Percentiles rank a stretch among this genome's conserved stretches.
phyloP scores from a whole-genome alignment of 129 eudicot genomes.

The Kitagawia praeruptora region DNA sequence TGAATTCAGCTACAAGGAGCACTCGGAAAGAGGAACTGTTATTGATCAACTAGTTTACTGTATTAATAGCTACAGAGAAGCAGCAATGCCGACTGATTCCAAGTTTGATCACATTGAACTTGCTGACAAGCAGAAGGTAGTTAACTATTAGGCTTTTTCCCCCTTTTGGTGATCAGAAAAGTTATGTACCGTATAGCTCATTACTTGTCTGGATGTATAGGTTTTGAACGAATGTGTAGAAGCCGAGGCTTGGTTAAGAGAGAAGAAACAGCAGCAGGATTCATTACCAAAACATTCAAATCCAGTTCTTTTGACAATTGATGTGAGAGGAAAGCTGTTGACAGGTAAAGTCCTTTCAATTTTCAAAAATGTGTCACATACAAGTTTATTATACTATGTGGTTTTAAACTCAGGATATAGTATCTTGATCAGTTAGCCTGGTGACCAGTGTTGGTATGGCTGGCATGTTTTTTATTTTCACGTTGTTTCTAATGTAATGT shows the following conservation, averaged over 20 bases:
- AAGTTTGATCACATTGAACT: constrained; percentile 86
- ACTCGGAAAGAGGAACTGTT: constrained; percentile 50
- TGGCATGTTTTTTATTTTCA: too few species aligned
- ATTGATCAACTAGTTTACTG: constrained; percentile 38
- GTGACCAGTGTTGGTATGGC: too few species aligned
- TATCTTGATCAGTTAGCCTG: too few species aligned
- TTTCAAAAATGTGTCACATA: too few species aligned
- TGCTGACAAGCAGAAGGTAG: constrained; percentile 72
- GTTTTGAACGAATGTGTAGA: constrained; percentile 69
- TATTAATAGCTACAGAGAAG: constrained; percentile 63
- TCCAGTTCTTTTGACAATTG: constrained; percentile 67
- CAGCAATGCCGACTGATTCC: constrained; percentile 59
- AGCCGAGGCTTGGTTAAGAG: constrained; percentile 88
- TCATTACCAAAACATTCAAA: constrained; percentile 56
- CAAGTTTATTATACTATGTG: too few species aligned
- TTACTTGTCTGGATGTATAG: constrained; percentile 24
- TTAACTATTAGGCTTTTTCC: neutral
- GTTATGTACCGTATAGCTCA: neutral
- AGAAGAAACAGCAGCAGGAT: constrained; percentile 66
- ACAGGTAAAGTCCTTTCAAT: too few species aligned
- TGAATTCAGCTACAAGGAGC: constrained; percentile 76
- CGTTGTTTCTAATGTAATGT: too few species aligned
- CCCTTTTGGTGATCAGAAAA: neutral
- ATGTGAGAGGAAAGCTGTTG: too few species aligned
- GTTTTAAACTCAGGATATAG: too few species aligned